Conservation (phyloP, 2,329 filamentous ascomycete species). For the Chalara sp. region DNA sequence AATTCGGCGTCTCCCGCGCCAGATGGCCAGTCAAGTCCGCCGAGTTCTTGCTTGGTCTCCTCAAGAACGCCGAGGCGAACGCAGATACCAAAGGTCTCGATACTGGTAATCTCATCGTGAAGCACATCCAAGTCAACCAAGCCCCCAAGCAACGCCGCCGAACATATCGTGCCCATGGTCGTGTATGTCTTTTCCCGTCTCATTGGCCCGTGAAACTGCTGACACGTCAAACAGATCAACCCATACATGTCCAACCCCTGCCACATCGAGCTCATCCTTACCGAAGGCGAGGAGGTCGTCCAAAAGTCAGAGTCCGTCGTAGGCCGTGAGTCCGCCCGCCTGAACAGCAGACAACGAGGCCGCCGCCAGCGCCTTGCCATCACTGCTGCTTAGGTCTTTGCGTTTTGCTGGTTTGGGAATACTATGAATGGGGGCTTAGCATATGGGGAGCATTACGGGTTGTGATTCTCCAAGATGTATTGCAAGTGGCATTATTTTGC, state of each 20-base stretch:
- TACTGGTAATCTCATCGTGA: slow-evolving; percentile 94
- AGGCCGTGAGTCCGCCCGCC: slow-evolving; percentile 57
- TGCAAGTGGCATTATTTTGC: slow-evolving; percentile 23
- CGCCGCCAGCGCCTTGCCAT: slow-evolving; percentile 57
- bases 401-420: slow-evolving; percentile 22
- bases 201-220: slow-evolving; percentile 11
- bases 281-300: slow-evolving; percentile 93
- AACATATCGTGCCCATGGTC: slow-evolving; percentile 99
- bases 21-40: slow-evolving; percentile 99
- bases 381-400: slow-evolving; percentile 49
- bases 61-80: slow-evolving; percentile 97
- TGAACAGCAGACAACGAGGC: slow-evolving; percentile 91
- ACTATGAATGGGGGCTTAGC: slow-evolving; percentile 17
- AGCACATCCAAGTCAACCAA: slow-evolving; percentile 99
- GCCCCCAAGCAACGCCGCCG: slow-evolving; percentile 98
- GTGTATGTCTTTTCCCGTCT: slow-evolving; percentile 63
- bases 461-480: slow-evolving; percentile 16
- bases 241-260: slow-evolving; percentile 99
- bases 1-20: slow-evolving; percentile 95
- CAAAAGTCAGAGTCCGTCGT: slow-evolving; percentile 74
- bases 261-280: slow-evolving; percentile 99
- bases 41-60: slow-evolving; percentile 93
- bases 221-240: slow-evolving; percentile 70
- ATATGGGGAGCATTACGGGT: slow-evolving; percentile 16
- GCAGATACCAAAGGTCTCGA: slow-evolving; percentile 96